phyloP scores from a whole-genome alignment of 805 yeast species.

The Ogataea allantospora region DNA sequence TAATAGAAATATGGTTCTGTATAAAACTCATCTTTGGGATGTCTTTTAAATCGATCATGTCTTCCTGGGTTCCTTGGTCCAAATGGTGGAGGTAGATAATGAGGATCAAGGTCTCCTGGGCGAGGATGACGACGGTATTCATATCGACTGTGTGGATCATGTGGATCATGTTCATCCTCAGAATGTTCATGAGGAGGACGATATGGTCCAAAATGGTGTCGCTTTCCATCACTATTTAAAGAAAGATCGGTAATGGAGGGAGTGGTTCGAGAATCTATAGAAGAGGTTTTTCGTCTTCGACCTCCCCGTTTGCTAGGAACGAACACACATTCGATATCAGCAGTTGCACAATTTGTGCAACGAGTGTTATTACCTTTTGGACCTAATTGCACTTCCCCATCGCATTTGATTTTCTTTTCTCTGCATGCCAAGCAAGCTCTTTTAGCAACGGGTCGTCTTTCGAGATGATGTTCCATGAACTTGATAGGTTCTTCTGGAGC shows the following conservation, averaged over 20 bases:
- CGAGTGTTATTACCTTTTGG: slow-evolving; percentile 1
- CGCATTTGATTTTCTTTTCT: slow-evolving; percentile 64
- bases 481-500: slow-evolving; percentile 9
- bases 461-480: slow-evolving; percentile 12
- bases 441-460: slow-evolving; percentile 51
- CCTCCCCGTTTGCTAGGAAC: slow-evolving; percentile 61
- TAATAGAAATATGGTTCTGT: slow-evolving; percentile 11
- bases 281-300: slow-evolving; percentile 38
- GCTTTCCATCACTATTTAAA: neutral
- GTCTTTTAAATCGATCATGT: neutral
- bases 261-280: slow-evolving; percentile 7
- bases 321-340: slow-evolving; percentile 51
- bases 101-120: slow-evolving; percentile 1
- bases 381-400: slow-evolving; percentile 46
- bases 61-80: too few relatives aligned
- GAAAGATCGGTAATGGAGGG: slow-evolving; percentile 1
- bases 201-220: slow-evolving; percentile 3
- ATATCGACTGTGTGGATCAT: too few relatives aligned
- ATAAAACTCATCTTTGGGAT: neutral
- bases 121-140: slow-evolving; percentile 2
- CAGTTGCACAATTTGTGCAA: slow-evolving; percentile 50
- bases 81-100: slow-evolving; percentile 4
- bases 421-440: slow-evolving; percentile 65
- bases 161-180: slow-evolving; percentile 1
- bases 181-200: neutral